Percentiles rank a stretch among this genome's conserved stretches.
Evolutionary conservation across 192 early-diverging fungal genomes (phyloP).

Genomic region (Fimicolochytrium jonesii): DNA sequence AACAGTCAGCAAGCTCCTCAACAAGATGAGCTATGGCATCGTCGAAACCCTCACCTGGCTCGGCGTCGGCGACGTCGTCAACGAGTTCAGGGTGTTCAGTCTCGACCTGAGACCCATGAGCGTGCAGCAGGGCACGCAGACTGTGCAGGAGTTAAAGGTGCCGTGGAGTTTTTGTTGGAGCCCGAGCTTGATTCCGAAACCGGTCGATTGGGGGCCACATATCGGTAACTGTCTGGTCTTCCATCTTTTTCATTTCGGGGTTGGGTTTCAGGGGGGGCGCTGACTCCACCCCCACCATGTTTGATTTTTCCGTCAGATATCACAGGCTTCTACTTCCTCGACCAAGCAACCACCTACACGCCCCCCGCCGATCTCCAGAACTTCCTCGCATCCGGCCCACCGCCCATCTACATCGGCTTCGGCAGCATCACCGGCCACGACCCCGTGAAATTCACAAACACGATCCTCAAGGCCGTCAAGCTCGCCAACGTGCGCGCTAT

Average conservation of each 20-base stretch:
- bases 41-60: conserved; percentile 19
- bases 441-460: conserved; percentile 56
- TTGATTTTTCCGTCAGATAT: background rate
- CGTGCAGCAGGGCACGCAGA: conserved; percentile 3
- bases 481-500: conserved; percentile 62
- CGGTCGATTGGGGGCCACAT: conserved; percentile 31
- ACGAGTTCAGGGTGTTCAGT: conserved; percentile 12
- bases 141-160: conserved; percentile 13
- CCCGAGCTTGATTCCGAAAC: conserved; percentile 24
- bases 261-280: too few species aligned
- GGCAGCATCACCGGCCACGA: conserved; percentile 73
- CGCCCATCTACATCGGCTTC: conserved; percentile 69
- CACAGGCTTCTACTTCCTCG: too few species aligned
- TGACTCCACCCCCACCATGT: background rate
- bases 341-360: conserved; percentile 45
- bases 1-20: background rate
- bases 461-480: conserved; percentile 60
- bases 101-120: background rate
- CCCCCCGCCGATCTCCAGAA: conserved; percentile 46
- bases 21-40: conserved; percentile 11
- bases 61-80: conserved; percentile 26
- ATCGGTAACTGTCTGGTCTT: conserved; percentile 20
- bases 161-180: conserved; percentile 28
- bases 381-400: conserved; percentile 45
- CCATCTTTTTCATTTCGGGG: too few species aligned